Base-by-base conservation (phyloP, 2,329 filamentous ascomycete species). In the Phoma sp. region DNA sequence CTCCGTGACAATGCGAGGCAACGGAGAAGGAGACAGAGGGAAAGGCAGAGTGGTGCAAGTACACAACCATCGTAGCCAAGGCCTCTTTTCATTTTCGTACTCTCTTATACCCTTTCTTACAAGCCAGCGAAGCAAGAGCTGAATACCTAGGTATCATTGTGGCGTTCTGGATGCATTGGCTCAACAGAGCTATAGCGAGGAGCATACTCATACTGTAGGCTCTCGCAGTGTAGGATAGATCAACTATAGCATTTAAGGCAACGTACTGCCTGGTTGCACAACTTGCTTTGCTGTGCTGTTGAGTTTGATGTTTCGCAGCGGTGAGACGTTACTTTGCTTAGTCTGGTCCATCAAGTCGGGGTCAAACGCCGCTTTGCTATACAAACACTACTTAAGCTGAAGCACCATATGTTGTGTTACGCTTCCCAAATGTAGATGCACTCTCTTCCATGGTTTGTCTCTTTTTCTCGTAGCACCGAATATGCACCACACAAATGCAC, bases 1-100 rank as follows among this genome's bases (percentile, higher is more conserved):
- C 56, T 81, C 57, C 83, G 81, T 65, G 79, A 82, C 14, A 84
- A 84, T 56, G 88, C 85, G 28, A 77, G 89, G 57, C 85, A 84
- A 69, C 83, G 86, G 71, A 80, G 89, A 59, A 79, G 84, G 64
- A 79, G 86, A 46, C 84, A 82, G 73, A 76, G 87, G 52, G 81
- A 81, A 59, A 76, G 87, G 54, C 80, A 81, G 60, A 84, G 76
- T 34, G 64, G 52, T 10, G 56, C 42, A 25, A 49, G 50, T 45
- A 46, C 42, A 36, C 39, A 51, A 28, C n/a, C 42, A 15, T 47
- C 34, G 18, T 47, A 48, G 26, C 32, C 18, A 40, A 21, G 29
- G 38, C 43, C 17, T 30, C 33, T 25, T 56, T 50, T 46, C 42
- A 34, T 58, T 45, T 45, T 32, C 42, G 9, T 51, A 30, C n/a